A percentile compares a stretch with the other conserved stretches of the same genome.
These are phyloP conservation scores for Candida cerambycidarum DNA, from an alignment of 805 yeast genomes.

Conservation along the genomic window DNA sequence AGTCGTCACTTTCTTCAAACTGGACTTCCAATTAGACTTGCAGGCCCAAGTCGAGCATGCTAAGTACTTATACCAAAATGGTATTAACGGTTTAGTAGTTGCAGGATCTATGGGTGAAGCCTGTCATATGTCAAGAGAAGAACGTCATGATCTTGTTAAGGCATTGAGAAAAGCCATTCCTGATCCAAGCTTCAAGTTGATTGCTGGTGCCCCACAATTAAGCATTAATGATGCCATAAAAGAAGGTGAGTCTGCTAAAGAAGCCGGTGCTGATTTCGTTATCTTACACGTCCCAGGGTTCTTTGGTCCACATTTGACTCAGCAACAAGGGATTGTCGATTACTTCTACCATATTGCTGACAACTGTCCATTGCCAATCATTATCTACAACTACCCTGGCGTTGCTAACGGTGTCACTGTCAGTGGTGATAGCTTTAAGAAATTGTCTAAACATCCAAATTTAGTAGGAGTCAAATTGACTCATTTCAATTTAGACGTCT, in stretches of 20 bases:
- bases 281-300: constrained; percentile 36
- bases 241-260: constrained; percentile 22
- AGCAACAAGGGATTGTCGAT: constrained; percentile 31
- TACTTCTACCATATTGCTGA: constrained; percentile 32
- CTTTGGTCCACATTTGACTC: constrained; percentile 30
- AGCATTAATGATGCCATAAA: constrained; percentile 26
- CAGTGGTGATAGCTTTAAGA: constrained; percentile 21
- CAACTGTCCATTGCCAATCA: constrained; percentile 31
- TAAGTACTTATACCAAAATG: constrained; percentile 23
- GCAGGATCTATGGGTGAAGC: constrained; percentile 44
- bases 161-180: constrained; percentile 30
- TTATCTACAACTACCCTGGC: constrained; percentile 39
- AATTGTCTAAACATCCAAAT: constrained; percentile 30
- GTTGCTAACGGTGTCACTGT: constrained; percentile 32
- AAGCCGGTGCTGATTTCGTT: constrained; percentile 35
- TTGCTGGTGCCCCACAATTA: constrained; percentile 34
- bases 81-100: constrained; percentile 35
- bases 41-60: constrained; percentile 33
- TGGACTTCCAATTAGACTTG: constrained; percentile 26
- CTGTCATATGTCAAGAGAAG: constrained; percentile 29
- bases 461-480: constrained; percentile 35
- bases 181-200: constrained; percentile 26
- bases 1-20: constrained; percentile 29
- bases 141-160: constrained; percentile 28
- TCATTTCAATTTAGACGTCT: constrained; percentile 23